phyloP scores from a whole-genome alignment of 371 early-diverging fungal species.

The Apophysomyces ossiformis region DNA sequence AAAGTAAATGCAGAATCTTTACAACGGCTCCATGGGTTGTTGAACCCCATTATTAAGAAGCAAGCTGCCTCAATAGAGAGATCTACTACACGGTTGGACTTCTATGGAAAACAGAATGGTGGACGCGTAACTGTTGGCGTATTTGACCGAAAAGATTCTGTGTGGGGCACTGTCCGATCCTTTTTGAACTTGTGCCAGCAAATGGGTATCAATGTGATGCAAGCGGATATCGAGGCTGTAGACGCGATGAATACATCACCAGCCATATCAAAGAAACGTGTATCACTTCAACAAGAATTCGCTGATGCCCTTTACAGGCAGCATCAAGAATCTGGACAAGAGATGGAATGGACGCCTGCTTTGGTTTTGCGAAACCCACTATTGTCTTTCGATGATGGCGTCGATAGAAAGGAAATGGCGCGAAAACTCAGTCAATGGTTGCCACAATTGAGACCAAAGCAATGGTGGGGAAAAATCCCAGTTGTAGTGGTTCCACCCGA shows the following conservation, averaged over 20 bases:
- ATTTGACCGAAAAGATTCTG: conserved; percentile 21
- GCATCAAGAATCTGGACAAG: background rate
- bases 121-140: conserved; percentile 8
- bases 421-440: conserved; percentile 22
- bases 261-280: background rate
- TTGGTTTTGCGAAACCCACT: conserved; percentile 28
- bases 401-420: conserved; percentile 25
- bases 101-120: conserved; percentile 15
- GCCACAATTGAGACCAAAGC: conserved; percentile 35
- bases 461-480: conserved; percentile 48
- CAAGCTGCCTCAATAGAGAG: background rate
- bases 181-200: conserved; percentile 37
- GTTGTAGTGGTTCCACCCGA: conserved; percentile 27
- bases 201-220: conserved; percentile 26
- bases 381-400: conserved; percentile 29
- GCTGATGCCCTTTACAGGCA: conserved; percentile 37
- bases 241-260: conserved; percentile 23
- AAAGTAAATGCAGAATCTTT: conserved; percentile 39
- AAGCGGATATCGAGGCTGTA: conserved; percentile 31
- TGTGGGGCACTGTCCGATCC: conserved; percentile 30
- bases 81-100: conserved; percentile 1
- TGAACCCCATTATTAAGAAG: conserved; percentile 22
- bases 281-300: conserved; percentile 35
- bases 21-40: conserved; percentile 32
- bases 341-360: conserved; percentile 9